phyloP scores from a whole-genome alignment of 495 filamentous ascomycete species.

The Penicillium paradoxum region DNA sequence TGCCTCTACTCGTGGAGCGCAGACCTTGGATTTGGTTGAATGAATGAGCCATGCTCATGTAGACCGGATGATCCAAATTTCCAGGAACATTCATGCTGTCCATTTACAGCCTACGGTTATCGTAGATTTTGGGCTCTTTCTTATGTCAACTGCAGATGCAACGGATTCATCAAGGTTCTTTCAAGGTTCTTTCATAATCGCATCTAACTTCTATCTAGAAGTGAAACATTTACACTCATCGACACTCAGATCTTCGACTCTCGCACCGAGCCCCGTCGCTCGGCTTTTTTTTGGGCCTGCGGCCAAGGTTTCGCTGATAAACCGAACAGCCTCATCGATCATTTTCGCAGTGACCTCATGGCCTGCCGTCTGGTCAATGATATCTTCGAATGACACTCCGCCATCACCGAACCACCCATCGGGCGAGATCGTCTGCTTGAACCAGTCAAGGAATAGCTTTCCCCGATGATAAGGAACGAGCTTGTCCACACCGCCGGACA shows the following conservation, averaged over 20 bases:
- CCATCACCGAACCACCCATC: conserved; percentile 56
- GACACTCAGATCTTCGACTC: conserved; percentile 36
- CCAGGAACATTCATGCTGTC: neutral
- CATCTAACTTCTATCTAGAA: conserved; percentile 1
- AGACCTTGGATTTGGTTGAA: neutral
- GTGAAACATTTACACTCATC: conserved; percentile 3
- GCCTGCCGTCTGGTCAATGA: conserved; percentile 63
- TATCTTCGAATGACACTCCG: conserved; percentile 61
- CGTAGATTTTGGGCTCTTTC: neutral
- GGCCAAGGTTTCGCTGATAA: conserved; percentile 51
- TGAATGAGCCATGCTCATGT: neutral
- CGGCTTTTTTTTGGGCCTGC: conserved; percentile 10
- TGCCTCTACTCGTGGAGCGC: neutral
- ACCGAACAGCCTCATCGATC: conserved; percentile 63
- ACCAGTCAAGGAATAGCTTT: conserved; percentile 63
- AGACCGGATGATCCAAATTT: neutral
- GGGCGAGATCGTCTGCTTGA: conserved; percentile 55
- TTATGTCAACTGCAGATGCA: neutral
- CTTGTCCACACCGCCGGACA: conserved; percentile 74
- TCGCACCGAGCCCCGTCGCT: conserved; percentile 31
- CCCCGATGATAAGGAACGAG: conserved; percentile 73
- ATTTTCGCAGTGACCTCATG: conserved; percentile 72
- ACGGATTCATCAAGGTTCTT: neutral
- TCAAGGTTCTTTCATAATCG: no score
- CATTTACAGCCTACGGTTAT: neutral